Evolutionary conservation across 345 rosid genomes (phyloP).

Genomic region (Murraya paniculata): DNA sequence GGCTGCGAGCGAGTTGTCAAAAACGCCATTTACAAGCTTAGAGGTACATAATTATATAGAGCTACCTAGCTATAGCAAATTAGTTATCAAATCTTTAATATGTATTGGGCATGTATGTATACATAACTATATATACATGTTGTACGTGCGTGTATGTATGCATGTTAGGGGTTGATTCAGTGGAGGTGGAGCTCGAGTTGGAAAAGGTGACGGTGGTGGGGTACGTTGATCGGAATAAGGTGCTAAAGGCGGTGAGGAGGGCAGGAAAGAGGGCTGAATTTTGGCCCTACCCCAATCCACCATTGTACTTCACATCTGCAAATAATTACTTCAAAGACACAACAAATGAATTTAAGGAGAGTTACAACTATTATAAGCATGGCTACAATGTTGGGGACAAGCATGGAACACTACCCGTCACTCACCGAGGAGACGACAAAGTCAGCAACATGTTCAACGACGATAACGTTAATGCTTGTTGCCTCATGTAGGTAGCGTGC

Average conservation of each 20-base stretch:
- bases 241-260: conserved; percentile 76
- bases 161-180: conserved; percentile 64
- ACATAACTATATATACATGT: background rate
- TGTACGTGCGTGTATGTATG: background rate
- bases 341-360: conserved; percentile 71
- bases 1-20: conserved; percentile 93
- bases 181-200: conserved; percentile 66
- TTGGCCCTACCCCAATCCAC: conserved; percentile 87
- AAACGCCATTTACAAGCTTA: conserved; percentile 77
- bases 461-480: conserved; percentile 86
- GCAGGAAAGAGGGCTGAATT: conserved; percentile 92
- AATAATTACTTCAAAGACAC: conserved; percentile 71
- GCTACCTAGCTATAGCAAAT: background rate
- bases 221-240: conserved; percentile 84
- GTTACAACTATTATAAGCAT: conserved; percentile 77
- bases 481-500: conserved; percentile 49
- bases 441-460: conserved; percentile 95
- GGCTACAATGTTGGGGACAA: conserved; percentile 69
- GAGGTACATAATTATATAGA: conserved; percentile 40
- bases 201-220: conserved; percentile 81
- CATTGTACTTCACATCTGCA: conserved; percentile 74
- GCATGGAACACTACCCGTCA: conserved; percentile 67
- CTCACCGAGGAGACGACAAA: conserved; percentile 76
- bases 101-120: no score
- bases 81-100: no score